Evolutionary conservation across 1,139 yeast species (phyloP).

Genomic region (Eremothecium cymbalariae): DNA sequence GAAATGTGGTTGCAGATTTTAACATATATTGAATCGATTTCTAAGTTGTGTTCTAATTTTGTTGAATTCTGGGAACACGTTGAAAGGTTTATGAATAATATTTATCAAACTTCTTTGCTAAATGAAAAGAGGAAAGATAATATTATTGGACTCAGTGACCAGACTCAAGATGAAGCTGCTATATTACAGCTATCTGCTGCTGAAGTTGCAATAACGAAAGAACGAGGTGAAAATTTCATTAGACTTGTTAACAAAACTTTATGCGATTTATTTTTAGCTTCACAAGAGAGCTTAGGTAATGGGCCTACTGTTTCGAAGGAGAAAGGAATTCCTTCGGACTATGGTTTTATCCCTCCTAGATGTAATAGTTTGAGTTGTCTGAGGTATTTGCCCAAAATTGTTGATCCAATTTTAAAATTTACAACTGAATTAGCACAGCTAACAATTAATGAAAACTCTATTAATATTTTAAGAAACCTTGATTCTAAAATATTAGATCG

Average conservation of each 20-base stretch:
- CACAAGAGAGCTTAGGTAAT: conserved; percentile 27
- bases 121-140: conserved; percentile 39
- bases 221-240: conserved; percentile 33
- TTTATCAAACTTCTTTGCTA: conserved; percentile 37
- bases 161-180: conserved; percentile 5
- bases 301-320: conserved; percentile 18
- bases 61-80: conserved; percentile 42
- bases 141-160: conserved; percentile 24
- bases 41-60: conserved; percentile 30
- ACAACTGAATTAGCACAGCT: conserved; percentile 41
- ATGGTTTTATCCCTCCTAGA: conserved; percentile 52
- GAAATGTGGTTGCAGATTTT: conserved; percentile 48
- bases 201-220: conserved; percentile 20
- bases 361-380: conserved; percentile 53
- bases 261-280: conserved; percentile 34
- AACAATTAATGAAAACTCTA: conserved; percentile 34
- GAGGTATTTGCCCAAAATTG: conserved; percentile 39
- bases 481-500: conserved; percentile 36
- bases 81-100: conserved; percentile 39
- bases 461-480: conserved; percentile 34
- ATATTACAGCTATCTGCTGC: conserved; percentile 6
- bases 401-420: conserved; percentile 34
- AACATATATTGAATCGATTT: conserved; percentile 39
- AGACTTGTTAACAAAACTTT: conserved; percentile 33
- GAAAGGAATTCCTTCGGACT: conserved; percentile 31